A percentile compares a stretch with the other conserved stretches of the same genome.
Evolutionary conservation across 257 asterid genomes (phyloP).

Genomic region (Nicotiana undulata): DNA sequence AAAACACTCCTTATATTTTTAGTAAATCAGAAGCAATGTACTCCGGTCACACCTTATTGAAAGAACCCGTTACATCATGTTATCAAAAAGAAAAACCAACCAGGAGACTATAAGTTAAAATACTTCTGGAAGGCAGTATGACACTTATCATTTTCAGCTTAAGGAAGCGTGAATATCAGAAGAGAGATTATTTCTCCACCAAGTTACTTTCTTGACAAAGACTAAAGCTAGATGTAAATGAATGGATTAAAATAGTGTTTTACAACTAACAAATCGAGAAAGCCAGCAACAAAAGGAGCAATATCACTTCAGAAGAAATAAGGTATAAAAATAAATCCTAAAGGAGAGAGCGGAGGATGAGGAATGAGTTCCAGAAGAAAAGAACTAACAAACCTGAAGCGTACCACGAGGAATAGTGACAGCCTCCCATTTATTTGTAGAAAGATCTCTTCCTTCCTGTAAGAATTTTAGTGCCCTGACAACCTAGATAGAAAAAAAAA

Average conservation of each 20-base stretch:
- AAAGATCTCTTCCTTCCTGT: constrained; percentile 61
- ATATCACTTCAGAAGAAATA: background rate
- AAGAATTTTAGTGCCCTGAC: constrained; percentile 80
- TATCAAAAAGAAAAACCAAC: background rate
- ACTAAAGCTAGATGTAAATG: background rate
- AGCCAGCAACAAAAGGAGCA: background rate
- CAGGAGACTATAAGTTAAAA: background rate
- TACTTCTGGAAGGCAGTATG: background rate
- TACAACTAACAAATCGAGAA: background rate
- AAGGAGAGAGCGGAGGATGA: constrained; percentile 4
- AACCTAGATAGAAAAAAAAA: constrained; percentile 42
- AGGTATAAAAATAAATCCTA: background rate
- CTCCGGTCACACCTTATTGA: background rate
- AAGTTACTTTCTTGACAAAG: background rate
- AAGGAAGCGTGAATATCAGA: background rate
- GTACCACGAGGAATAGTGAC: constrained; percentile 95
- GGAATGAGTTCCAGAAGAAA: constrained; percentile 11
- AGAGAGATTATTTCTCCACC: background rate
- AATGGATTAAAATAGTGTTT: background rate
- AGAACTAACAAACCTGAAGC: constrained; percentile 87
- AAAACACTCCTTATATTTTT: background rate
- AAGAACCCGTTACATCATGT: background rate
- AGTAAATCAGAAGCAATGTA: background rate
- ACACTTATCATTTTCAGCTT: background rate
- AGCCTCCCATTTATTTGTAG: constrained; percentile 60